Evolutionary conservation across 192 early-diverging fungal genomes (phyloP).

Genomic region (Phlyctochytrium bullatum): DNA sequence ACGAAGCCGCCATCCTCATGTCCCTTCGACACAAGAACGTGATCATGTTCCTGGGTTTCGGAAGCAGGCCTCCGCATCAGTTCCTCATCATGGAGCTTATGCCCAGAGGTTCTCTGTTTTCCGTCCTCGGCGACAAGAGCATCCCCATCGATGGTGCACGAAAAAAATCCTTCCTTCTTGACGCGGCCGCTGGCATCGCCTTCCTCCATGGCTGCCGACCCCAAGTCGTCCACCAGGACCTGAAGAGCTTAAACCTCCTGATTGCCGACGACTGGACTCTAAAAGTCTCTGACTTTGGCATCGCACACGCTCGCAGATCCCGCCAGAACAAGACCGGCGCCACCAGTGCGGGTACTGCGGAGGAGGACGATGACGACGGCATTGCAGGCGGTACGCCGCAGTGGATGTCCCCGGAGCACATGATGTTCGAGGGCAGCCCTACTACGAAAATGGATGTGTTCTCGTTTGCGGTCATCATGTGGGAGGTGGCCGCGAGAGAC

Average conservation of each 20-base stretch:
- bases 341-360: too few relatives aligned
- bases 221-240: conserved; percentile 1
- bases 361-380: not conserved
- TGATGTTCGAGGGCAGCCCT: not conserved
- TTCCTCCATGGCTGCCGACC: conserved; percentile 4
- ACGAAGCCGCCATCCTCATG: conserved; percentile 9
- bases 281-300: conserved; percentile 4
- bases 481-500: conserved; percentile 1
- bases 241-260: conserved; percentile 1
- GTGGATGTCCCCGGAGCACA: conserved; percentile 2
- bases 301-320: not conserved
- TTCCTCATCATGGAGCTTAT: conserved; percentile 8
- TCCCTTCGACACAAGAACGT: conserved; percentile 5
- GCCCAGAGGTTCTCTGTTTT: not conserved
- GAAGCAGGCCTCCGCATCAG: not conserved
- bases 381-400: not conserved
- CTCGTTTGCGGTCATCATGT: conserved; percentile 6
- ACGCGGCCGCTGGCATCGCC: not conserved
- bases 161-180: not conserved
- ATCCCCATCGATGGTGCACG: not conserved
- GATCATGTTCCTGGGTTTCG: conserved; percentile 2
- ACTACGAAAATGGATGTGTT: conserved; percentile 2
- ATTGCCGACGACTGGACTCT: conserved; percentile 4
- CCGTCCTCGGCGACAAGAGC: not conserved
- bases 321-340: not conserved